These are phyloP conservation scores for Mortierella claussenii DNA, from an alignment of 192 early-diverging fungal species.

Conservation along the genomic window DNA sequence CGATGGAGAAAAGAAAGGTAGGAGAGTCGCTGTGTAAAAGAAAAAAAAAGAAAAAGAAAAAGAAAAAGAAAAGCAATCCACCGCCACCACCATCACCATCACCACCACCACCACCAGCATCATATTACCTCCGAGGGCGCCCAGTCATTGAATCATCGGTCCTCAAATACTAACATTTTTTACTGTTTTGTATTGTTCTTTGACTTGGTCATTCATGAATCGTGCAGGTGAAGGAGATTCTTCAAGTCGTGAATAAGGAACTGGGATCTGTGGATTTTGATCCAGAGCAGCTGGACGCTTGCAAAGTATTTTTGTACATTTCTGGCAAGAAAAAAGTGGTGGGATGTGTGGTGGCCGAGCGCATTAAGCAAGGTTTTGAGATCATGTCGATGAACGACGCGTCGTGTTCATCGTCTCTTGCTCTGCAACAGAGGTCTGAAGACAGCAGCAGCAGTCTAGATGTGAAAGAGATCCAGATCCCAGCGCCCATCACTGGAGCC, in stretches of 20 bases:
- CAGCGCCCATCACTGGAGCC: not conserved
- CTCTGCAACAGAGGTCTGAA: not conserved
- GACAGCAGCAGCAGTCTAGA: not conserved
- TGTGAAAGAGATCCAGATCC: not conserved
- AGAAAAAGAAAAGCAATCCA: no score
- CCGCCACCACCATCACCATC: no score
- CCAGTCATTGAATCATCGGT: no score
- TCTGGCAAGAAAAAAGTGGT: slow-evolving; percentile 55
- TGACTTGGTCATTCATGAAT: no score
- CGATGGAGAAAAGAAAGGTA: slow-evolving; percentile 53
- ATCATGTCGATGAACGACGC: slow-evolving; percentile 6
- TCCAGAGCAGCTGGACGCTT: slow-evolving; percentile 33
- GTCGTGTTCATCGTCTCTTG: not conserved
- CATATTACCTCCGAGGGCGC: no score
- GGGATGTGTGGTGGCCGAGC: slow-evolving; percentile 56
- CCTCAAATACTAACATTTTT: no score
- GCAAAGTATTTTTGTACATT: slow-evolving; percentile 58
- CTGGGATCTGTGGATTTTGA: slow-evolving; percentile 53
- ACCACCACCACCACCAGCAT: no score
- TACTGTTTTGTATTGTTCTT: no score
- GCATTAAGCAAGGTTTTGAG: slow-evolving; percentile 52
- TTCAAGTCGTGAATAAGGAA: slow-evolving; percentile 52
- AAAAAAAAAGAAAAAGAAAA: no score
- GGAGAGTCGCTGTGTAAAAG: not conserved
- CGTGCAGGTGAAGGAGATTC: slow-evolving; percentile 48